Conservation (phyloP, 2,329 filamentous ascomycete species). For the Knoxdaviesia proteae region DNA sequence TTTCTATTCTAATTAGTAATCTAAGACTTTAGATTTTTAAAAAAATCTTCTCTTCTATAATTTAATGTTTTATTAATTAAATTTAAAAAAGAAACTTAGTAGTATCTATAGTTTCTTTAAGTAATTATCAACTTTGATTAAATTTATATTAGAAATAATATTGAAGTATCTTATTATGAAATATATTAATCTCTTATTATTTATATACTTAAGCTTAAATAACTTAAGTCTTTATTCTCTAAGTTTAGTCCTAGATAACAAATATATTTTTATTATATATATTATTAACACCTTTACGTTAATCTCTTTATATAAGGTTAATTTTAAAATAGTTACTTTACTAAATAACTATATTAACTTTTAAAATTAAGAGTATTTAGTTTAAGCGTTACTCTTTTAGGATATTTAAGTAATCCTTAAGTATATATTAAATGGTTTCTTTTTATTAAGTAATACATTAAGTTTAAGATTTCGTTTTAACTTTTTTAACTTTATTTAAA, state of each 20-base stretch:
- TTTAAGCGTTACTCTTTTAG: slow-evolving; percentile 1
- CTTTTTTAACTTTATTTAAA: background rate
- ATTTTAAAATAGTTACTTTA: background rate
- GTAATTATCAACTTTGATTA: background rate
- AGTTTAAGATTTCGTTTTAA: background rate
- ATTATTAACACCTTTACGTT: background rate
- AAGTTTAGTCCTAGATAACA: slow-evolving; percentile 1
- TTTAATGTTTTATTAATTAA: background rate
- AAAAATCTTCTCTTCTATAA: too few species aligned
- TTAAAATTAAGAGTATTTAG: background rate
- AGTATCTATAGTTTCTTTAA: too few species aligned
- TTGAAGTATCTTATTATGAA: too few species aligned
- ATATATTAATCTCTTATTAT: too few species aligned
- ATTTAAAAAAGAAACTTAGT: too few species aligned
- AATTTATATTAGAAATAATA: background rate
- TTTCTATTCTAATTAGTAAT: too few species aligned
- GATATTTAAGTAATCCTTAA: slow-evolving; percentile 2
- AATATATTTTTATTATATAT: slow-evolving; percentile 1
- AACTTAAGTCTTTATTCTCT: background rate
- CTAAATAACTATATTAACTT: background rate
- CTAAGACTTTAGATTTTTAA: too few species aligned
- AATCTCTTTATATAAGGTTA: background rate
- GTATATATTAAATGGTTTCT: slow-evolving; percentile 3
- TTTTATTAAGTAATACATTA: background rate
- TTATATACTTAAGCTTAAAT: background rate